phyloP scores from a whole-genome alignment of 768 basidiomycete species.

The Lactarius quietus region DNA sequence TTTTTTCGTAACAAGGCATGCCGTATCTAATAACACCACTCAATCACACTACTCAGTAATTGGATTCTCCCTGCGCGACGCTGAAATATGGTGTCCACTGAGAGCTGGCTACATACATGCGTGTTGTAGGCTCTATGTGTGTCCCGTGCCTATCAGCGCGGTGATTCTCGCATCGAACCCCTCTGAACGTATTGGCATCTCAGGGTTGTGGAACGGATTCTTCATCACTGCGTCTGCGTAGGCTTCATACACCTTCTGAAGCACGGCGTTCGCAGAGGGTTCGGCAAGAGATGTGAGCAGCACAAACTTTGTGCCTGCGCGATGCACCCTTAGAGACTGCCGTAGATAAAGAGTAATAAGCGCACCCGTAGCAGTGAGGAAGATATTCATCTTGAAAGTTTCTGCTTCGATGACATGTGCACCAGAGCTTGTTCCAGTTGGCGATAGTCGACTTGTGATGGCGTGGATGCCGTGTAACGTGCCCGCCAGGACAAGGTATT shows the following conservation, averaged over 20 bases:
- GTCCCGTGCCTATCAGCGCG: slow-evolving; percentile 41
- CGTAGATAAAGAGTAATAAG: slow-evolving; percentile 1
- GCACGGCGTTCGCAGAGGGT: slow-evolving; percentile 58
- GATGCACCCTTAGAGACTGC: not conserved
- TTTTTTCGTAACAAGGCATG: not conserved
- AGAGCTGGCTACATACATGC: not conserved
- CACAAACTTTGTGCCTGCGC: slow-evolving; percentile 90
- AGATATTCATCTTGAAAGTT: slow-evolving; percentile 89
- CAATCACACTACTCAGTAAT: slow-evolving; percentile 5
- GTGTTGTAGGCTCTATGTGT: slow-evolving; percentile 4
- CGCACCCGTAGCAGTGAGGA: slow-evolving; percentile 86
- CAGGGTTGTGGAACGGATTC: slow-evolving; percentile 98
- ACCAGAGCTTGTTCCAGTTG: slow-evolving; percentile 76
- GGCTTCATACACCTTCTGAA: slow-evolving; percentile 87
- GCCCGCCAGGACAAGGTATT: slow-evolving; percentile 92
- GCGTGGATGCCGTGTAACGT: slow-evolving; percentile 98
- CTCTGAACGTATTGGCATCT: slow-evolving; percentile 96
- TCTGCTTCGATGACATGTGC: slow-evolving; percentile 96
- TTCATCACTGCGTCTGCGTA: slow-evolving; percentile 98
- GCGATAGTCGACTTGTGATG: slow-evolving; percentile 91
- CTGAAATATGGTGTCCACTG: not conserved
- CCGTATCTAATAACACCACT: slow-evolving; percentile 16
- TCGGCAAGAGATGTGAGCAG: slow-evolving; percentile 81
- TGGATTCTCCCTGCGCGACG: not conserved
- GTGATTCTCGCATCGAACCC: slow-evolving; percentile 76